Evolutionary conservation across 176 grass and related monocot species (phyloP).

Genomic region (Leersia perrieri): DNA sequence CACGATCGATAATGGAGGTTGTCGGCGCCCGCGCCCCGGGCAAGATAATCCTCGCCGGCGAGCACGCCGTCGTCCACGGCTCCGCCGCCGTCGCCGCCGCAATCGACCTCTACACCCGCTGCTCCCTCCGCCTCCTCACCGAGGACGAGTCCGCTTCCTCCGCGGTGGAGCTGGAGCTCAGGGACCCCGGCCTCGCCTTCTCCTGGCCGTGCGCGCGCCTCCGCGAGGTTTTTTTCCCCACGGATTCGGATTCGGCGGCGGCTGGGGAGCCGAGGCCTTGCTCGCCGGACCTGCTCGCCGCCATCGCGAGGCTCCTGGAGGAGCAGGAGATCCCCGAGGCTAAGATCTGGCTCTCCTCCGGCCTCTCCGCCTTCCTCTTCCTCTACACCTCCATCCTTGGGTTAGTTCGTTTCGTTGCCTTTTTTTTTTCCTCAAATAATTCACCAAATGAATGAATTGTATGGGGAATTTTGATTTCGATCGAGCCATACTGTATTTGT

Average conservation of each 20-base stretch:
- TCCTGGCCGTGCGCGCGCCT: slow-evolving; percentile 56
- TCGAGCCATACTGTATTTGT: not conserved
- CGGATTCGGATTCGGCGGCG: not conserved
- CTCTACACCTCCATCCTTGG: slow-evolving; percentile 79
- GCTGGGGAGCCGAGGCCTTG: slow-evolving; percentile 25
- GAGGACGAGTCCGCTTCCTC: slow-evolving; percentile 10
- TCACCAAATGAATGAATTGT: too few relatives aligned
- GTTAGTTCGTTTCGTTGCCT: slow-evolving; percentile 14
- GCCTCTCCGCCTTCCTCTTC: slow-evolving; percentile 70
- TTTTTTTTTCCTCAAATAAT: too few relatives aligned
- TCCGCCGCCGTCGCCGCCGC: slow-evolving; percentile 69
- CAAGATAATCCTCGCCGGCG: slow-evolving; percentile 84
- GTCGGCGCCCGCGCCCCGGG: slow-evolving; percentile 63
- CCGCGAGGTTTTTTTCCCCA: too few relatives aligned
- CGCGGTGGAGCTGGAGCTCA: slow-evolving; percentile 58
- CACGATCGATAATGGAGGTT: slow-evolving; percentile 64
- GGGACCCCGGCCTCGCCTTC: slow-evolving; percentile 55
- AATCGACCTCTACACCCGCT: slow-evolving; percentile 67
- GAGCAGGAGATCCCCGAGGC: slow-evolving; percentile 52
- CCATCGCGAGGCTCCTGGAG: slow-evolving; percentile 44
- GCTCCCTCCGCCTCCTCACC: slow-evolving; percentile 29
- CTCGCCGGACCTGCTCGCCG: slow-evolving; percentile 29
- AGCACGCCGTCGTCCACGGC: slow-evolving; percentile 94
- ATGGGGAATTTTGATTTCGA: not conserved
- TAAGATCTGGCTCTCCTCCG: slow-evolving; percentile 65